Conservation (phyloP, 495 filamentous ascomycete species). For the Venustampulla echinocandica region DNA sequence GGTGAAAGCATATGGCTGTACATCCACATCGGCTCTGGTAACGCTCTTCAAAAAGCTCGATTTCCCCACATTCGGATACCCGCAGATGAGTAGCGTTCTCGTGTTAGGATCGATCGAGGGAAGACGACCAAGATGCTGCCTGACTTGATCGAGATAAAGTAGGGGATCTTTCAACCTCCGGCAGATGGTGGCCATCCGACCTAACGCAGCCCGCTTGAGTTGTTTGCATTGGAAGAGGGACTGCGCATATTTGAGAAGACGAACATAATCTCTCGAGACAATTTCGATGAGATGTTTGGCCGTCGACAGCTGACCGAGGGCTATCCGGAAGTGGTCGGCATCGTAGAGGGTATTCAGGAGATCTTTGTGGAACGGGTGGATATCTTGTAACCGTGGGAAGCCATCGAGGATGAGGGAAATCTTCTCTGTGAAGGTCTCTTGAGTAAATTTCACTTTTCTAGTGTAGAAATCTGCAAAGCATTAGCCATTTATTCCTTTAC, state of each 20-base stretch:
- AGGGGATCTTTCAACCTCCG: conserved; percentile 89
- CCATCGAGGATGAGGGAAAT: conserved; percentile 80
- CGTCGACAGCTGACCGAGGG: conserved; percentile 89
- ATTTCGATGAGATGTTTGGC: conserved; percentile 96
- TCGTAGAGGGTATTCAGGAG: conserved; percentile 63
- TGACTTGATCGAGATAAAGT: conserved; percentile 92
- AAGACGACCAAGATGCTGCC: conserved; percentile 93
- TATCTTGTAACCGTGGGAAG: conserved; percentile 89
- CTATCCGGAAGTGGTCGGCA: conserved; percentile 96
- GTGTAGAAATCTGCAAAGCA: conserved; percentile 70
- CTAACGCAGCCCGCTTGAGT: conserved; percentile 79
- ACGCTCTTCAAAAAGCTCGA: conserved; percentile 87
- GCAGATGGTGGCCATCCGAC: conserved; percentile 94
- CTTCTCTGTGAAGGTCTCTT: conserved; percentile 94
- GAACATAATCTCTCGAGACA: conserved; percentile 87
- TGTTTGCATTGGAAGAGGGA: conserved; percentile 94
- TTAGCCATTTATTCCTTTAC: conserved; percentile 15
- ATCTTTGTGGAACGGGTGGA: conserved; percentile 88
- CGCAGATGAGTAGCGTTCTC: conserved; percentile 86
- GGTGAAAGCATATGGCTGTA: conserved; percentile 97
- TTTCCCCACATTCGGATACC: conserved; percentile 97
- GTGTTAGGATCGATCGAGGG: conserved; percentile 98
- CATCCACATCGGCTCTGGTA: conserved; percentile 91
- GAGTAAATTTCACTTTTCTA: conserved; percentile 97
- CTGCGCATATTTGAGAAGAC: conserved; percentile 90